These are phyloP conservation scores for Monosporascus sp. DNA, from an alignment of 2,329 filamentous ascomycete genomes.

Conservation along the genomic window DNA sequence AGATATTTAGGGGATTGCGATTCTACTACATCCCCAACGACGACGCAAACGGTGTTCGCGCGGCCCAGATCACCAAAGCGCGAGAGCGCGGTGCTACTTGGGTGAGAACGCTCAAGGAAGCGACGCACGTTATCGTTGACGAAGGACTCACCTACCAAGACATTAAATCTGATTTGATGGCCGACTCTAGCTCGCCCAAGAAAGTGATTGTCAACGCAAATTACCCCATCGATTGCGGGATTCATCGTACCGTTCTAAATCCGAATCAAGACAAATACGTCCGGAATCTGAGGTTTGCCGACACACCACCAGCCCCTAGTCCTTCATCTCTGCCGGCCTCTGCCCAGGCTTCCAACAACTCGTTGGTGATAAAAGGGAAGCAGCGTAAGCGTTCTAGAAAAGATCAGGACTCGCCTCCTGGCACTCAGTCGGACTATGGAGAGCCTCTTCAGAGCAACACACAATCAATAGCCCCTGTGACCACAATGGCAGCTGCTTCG, in stretches of 20 bases:
- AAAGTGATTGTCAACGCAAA: slow-evolving; percentile 60
- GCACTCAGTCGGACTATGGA: slow-evolving; percentile 1
- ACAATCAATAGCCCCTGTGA: not conserved
- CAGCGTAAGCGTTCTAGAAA: slow-evolving; percentile 4
- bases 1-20: slow-evolving; percentile 55
- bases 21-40: slow-evolving; percentile 82
- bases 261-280: slow-evolving; percentile 52
- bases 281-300: slow-evolving; percentile 38
- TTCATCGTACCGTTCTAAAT: slow-evolving; percentile 53
- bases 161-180: slow-evolving; percentile 52
- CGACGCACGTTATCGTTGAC: slow-evolving; percentile 81
- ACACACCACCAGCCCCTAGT: slow-evolving; percentile 31
- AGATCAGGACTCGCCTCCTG: not conserved
- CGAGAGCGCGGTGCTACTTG: slow-evolving; percentile 71
- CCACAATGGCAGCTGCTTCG: not conserved
- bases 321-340: slow-evolving; percentile 1
- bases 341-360: slow-evolving; percentile 7
- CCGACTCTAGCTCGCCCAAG: slow-evolving; percentile 23
- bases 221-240: slow-evolving; percentile 65
- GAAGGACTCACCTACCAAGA: slow-evolving; percentile 59
- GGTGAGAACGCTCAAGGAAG: slow-evolving; percentile 50
- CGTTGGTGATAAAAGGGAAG: slow-evolving; percentile 12
- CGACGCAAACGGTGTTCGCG: slow-evolving; percentile 62
- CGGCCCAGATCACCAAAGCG: slow-evolving; percentile 67
- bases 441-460: not conserved